Evolutionary conservation across 2,329 filamentous ascomycete genomes (phyloP), one percentile per base, ranked within the genome.

Genomic region (Colletotrichum sp.): DNA sequence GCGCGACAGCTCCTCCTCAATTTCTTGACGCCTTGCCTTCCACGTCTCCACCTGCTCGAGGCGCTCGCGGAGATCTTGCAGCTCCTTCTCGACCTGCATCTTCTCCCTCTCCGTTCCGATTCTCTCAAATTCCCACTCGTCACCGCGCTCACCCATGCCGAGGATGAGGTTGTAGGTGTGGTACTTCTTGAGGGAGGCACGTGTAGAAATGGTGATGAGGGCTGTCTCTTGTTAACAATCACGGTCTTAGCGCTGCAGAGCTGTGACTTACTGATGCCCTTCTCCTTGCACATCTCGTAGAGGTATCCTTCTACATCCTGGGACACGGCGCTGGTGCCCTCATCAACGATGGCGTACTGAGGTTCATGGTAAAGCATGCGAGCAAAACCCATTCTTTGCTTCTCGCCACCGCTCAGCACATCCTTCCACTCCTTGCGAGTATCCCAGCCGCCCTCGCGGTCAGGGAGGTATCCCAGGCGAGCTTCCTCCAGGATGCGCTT

Each of bases 381-480:
- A 6, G 98, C 96, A 80, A 99, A 95, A 0, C 92, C 95, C 91
- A 99, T 95, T 26, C 97, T 90, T 86, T 99, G 97, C 87, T 99
- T 99, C 89, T 99, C 97, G 14, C 97, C 97, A 52, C 97, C 97
- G 78, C 94, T 96, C n/a, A 99, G 89, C 6, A 99, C 95, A 80
- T 99, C 96, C 86, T 99, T 98, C 97, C 97, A 99, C 83, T 98
- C 96, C 85, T 99, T 99, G 72, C 95, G 92, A 6, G 95, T 97
- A 82, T 99, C 95, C 96, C 96, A 99, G 16, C 97, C 97, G 52
- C 97, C 97, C 87, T 99, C 97, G 18, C 97, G 93, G 65, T 96
- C 93, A 2, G 95, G 95, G 1, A 99, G 90, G 84, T 99, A 99
- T 6, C 96, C 96, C 0, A 99, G 89, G 72, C 92, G 92, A 0